Evolutionary conservation across 768 basidiomycete genomes (phyloP), one percentile per base, ranked within the genome.

Genomic region (Mycena filopes): DNA sequence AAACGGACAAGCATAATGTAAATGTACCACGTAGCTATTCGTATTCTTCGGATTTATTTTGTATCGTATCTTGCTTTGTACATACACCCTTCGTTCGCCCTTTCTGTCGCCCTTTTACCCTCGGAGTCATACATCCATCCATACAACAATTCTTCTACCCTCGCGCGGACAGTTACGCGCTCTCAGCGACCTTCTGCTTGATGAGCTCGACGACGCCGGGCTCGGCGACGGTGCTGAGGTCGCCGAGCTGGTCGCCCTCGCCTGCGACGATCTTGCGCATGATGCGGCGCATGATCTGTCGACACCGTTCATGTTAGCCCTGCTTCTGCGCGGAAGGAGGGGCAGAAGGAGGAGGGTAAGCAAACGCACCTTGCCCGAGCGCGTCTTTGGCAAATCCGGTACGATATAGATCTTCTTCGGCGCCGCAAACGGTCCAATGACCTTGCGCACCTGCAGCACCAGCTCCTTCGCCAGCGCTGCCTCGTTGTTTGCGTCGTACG

Each of bases 381-480:
- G 85, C 36, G 97, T 98, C 88, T 98, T 98, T 40, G 96, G 96
- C 58, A 98, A 81, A 78, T 97, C 96, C 45, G 77, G 69, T 68
- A 95, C 91, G 71, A 96, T 82, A 77, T 84, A 89, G 70, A 97
- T 88, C 81, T 91, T 93, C 87, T 98, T 99, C 28, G 97, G 97
- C 18, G 96, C 91, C 1, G 97, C 97, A 78, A 99, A 98, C 3
- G 98, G 96, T 5, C 97, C 98, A 65, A 99, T 99, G 46, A 93
- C 93, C 81, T 99, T 99, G 74, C 98, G 90, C 21, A 98, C 96
- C 81, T 98, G 96, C 33, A 98, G 87, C 29, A 91, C 85, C 65
- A 99, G 88, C 80, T 98, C 97, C 79, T 98, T 98, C 56, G 80
- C 68, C 36, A 98, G 86, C 0, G 78, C 83, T 0, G 83, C 70